These are phyloP conservation scores for Lactifluus echinatus DNA, from an alignment of 768 basidiomycete genomes.

Conservation along the genomic window DNA sequence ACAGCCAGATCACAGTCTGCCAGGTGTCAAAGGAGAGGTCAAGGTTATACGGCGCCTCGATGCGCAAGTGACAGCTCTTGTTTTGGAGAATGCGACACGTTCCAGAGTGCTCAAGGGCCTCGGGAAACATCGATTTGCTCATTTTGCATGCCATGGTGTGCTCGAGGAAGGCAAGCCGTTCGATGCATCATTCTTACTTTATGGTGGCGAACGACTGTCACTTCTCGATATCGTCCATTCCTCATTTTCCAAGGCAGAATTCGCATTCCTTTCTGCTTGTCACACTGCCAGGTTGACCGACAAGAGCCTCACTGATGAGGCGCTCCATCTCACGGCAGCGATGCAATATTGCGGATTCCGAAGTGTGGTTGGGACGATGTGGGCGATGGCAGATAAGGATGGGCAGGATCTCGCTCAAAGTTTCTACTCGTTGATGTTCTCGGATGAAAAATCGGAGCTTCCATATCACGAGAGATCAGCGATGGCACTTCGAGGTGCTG, in stretches of 20 bases:
- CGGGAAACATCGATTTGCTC: neutral
- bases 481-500: neutral
- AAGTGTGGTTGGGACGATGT: slow-evolving; percentile 13
- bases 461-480: neutral
- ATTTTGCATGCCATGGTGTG: slow-evolving; percentile 9
- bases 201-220: neutral
- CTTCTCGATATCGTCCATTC: slow-evolving; percentile 2
- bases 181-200: neutral
- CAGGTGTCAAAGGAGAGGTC: neutral
- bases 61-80: neutral
- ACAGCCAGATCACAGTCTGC: neutral
- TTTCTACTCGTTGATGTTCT: neutral
- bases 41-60: neutral
- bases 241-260: neutral
- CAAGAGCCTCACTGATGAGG: slow-evolving; percentile 6
- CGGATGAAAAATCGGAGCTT: neutral
- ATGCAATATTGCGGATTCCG: slow-evolving; percentile 16
- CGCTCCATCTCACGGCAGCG: slow-evolving; percentile 9
- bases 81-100: neutral
- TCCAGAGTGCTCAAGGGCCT: neutral
- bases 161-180: slow-evolving; percentile 1
- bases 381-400: slow-evolving; percentile 13
- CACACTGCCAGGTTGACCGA: slow-evolving; percentile 6
- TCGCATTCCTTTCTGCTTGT: slow-evolving; percentile 15
- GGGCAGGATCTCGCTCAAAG: neutral